Conservation (phyloP, 768 basidiomycete species). For the Boletus huronensis region DNA sequence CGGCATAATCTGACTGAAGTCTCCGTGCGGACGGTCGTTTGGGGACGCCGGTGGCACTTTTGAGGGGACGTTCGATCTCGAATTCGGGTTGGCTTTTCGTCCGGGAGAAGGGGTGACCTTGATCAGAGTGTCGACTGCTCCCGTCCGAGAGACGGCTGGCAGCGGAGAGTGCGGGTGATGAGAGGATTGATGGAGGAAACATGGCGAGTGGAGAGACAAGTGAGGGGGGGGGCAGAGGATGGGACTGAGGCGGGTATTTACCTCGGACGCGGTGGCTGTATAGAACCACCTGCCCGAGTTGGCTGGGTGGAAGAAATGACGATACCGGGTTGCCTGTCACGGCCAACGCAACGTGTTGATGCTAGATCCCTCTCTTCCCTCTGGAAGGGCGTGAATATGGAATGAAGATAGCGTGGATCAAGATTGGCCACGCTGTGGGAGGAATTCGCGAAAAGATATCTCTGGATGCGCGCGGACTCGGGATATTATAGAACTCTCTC, state of each 20-base stretch:
- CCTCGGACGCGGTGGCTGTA: constrained; percentile 33
- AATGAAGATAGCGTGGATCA: constrained; percentile 30
- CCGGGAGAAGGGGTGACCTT: constrained; percentile 34
- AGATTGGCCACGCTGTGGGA: constrained; percentile 26
- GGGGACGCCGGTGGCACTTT: constrained; percentile 31
- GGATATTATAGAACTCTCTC: constrained; percentile 10
- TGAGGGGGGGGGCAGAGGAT: constrained; percentile 11
- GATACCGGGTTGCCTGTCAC: constrained; percentile 31
- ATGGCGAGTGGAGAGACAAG: constrained; percentile 17
- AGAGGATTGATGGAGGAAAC: constrained; percentile 30
- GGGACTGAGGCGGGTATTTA: constrained; percentile 28
- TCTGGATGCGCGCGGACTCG: constrained; percentile 19
- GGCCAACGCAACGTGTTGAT: constrained; percentile 36
- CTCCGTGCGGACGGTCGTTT: constrained; percentile 33
- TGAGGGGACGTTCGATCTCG: constrained; percentile 57
- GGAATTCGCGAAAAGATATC: constrained; percentile 7
- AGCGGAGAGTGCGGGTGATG: constrained; percentile 31
- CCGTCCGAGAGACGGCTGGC: constrained; percentile 41
- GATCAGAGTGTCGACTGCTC: constrained; percentile 33
- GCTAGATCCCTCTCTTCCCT: constrained; percentile 14
- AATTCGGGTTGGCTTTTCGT: constrained; percentile 52
- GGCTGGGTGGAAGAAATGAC: constrained; percentile 25
- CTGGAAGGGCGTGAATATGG: constrained; percentile 27
- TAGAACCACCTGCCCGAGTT: constrained; percentile 30
- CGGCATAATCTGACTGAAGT: constrained; percentile 43